Percentiles rank a stretch among this genome's conserved stretches.
phyloP scores from a whole-genome alignment of 768 basidiomycete species.

The Trametes elegans region DNA sequence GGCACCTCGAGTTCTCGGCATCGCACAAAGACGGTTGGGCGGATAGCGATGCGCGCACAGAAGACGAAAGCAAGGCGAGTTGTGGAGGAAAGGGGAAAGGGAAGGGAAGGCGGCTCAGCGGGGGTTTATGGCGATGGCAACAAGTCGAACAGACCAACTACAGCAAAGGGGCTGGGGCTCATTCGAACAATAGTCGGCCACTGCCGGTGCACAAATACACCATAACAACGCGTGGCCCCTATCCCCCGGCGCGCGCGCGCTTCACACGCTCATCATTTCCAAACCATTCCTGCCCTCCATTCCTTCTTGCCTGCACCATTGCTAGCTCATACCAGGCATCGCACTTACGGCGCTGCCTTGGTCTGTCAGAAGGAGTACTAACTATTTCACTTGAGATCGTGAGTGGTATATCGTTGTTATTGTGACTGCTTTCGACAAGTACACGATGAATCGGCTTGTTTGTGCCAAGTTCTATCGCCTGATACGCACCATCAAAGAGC shows the following conservation, averaged over 20 bases:
- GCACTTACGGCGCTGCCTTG: no score
- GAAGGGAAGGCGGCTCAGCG: not conserved
- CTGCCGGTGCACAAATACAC: constrained; percentile 13
- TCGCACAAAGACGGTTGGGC: constrained; percentile 2
- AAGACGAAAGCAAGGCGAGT: not conserved
- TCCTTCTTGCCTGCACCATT: not conserved
- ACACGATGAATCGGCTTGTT: no score
- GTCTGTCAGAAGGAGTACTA: no score
- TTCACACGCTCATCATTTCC: not conserved
- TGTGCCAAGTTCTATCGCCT: not conserved
- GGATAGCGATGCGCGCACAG: constrained; percentile 1
- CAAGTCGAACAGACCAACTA: not conserved
- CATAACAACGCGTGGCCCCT: constrained; percentile 3
- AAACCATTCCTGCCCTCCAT: not conserved
- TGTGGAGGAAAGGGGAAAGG: not conserved
- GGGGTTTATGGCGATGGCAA: not conserved
- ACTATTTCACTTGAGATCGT: not conserved
- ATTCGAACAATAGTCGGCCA: constrained; percentile 18
- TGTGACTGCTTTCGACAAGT: no score
- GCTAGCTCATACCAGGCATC: not conserved
- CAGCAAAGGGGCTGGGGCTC: not conserved
- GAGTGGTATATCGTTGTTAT: no score
- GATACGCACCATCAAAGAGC: constrained; percentile 16
- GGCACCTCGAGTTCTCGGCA: constrained; percentile 19
- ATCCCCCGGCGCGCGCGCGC: not conserved